A percentile compares a stretch with the other conserved stretches of the same genome.
phyloP scores from a whole-genome alignment of 2,329 filamentous ascomycete species.

The Penicillium sp. region DNA sequence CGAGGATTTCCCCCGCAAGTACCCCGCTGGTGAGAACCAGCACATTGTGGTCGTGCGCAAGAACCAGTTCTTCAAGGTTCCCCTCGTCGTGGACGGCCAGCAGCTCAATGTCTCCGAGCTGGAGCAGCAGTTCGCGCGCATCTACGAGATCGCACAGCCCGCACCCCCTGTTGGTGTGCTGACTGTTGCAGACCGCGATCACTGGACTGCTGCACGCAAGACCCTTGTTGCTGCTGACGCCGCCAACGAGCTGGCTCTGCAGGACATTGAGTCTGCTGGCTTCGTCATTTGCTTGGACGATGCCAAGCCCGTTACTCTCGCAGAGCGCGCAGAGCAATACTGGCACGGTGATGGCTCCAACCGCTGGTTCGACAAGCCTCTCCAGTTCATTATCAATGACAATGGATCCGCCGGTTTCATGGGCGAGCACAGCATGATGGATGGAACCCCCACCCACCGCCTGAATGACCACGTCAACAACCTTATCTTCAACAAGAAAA shows the following conservation, averaged over 20 bases:
- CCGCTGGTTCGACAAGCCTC: slow-evolving; percentile 96
- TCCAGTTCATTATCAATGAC: slow-evolving; percentile 97
- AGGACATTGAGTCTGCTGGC: slow-evolving; percentile 82
- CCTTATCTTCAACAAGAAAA: slow-evolving; percentile 89
- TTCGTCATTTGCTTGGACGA: slow-evolving; percentile 95
- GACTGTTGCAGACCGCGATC: slow-evolving; percentile 89
- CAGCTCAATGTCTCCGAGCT: slow-evolving; percentile 88
- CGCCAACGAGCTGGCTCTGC: slow-evolving; percentile 74
- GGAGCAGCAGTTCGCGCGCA: slow-evolving; percentile 80
- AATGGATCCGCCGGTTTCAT: slow-evolving; percentile 97
- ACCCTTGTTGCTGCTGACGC: slow-evolving; percentile 74
- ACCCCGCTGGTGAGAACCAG: slow-evolving; percentile 70
- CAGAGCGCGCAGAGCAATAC: slow-evolving; percentile 93
- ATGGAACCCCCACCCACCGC: slow-evolving; percentile 94
- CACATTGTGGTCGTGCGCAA: slow-evolving; percentile 90
- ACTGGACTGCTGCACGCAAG: slow-evolving; percentile 83
- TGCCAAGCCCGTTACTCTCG: slow-evolving; percentile 83
- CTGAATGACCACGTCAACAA: slow-evolving; percentile 92
- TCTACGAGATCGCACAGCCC: slow-evolving; percentile 75
- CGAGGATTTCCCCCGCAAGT: slow-evolving; percentile 82
- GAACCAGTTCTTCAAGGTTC: slow-evolving; percentile 96
- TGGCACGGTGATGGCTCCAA: slow-evolving; percentile 98
- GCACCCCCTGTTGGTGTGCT: slow-evolving; percentile 77
- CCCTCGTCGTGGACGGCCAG: slow-evolving; percentile 76
- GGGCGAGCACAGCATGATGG: slow-evolving; percentile 99